A percentile compares a stretch with the other conserved stretches of the same genome.
These are phyloP conservation scores for Taphrina betulina DNA, from an alignment of 1,139 yeast species.

Conservation along the genomic window DNA sequence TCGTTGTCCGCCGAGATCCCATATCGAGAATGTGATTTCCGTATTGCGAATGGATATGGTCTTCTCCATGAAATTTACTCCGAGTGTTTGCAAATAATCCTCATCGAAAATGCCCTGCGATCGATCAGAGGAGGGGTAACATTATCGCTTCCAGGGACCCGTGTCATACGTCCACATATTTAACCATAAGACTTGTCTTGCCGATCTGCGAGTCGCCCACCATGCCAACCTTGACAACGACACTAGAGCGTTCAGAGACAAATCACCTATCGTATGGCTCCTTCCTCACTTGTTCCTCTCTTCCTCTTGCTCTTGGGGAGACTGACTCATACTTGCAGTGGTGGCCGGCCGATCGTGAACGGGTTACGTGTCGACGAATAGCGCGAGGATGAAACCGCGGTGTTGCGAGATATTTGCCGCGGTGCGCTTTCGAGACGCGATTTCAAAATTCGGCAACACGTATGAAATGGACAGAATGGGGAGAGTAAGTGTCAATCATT, in stretches of 20 bases:
- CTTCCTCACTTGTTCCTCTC: constrained; percentile 21
- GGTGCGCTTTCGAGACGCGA: too few relatives aligned
- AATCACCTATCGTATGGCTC: too few relatives aligned
- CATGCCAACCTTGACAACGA: constrained; percentile 85
- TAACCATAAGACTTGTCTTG: constrained; percentile 93
- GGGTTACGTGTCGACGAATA: too few relatives aligned
- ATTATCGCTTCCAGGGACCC: too few relatives aligned
- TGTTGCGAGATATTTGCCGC: too few relatives aligned
- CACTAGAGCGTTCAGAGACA: constrained; percentile 42
- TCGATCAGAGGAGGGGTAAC: too few relatives aligned
- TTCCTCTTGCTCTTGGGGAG: constrained; percentile 13
- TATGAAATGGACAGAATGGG: too few relatives aligned
- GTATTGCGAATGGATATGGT: constrained; percentile 83
- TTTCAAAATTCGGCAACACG: too few relatives aligned
- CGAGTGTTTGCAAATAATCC: constrained; percentile 47
- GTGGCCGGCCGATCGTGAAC: too few relatives aligned
- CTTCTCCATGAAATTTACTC: constrained; percentile 94
- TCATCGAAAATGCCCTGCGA: constrained; percentile 40
- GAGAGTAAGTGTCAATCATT: too few relatives aligned
- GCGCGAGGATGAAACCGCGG: too few relatives aligned
- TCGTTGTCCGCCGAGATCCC: constrained; percentile 97
- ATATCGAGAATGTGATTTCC: constrained; percentile 84
- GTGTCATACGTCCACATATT: constrained; percentile 90
- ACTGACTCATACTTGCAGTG: constrained; percentile 20
- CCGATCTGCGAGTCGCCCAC: constrained; percentile 99